Conservation (phyloP, 805 yeast species). For the Ogataea ramenticola region DNA sequence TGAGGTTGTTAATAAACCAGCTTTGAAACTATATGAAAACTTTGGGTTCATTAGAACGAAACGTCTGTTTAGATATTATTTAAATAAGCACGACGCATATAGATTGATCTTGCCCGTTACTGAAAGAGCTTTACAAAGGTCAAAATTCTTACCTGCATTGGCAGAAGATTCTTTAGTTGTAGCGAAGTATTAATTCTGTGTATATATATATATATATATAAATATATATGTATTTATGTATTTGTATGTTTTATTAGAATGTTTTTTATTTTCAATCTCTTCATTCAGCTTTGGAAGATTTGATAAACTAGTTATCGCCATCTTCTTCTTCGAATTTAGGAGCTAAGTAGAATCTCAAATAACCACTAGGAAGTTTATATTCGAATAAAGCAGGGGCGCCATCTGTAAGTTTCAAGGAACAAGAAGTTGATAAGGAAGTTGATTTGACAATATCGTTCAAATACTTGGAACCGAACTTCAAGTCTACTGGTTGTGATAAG, state of each 20-base stretch:
- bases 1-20: slow-evolving; percentile 61
- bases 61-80: slow-evolving; percentile 77
- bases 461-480: slow-evolving; percentile 89
- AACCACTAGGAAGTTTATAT: slow-evolving; percentile 85
- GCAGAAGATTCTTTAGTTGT: slow-evolving; percentile 12
- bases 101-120: slow-evolving; percentile 78
- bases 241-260: no score
- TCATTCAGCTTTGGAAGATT: no score
- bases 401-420: slow-evolving; percentile 80
- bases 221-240: no score
- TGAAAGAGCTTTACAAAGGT: slow-evolving; percentile 43
- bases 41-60: slow-evolving; percentile 30
- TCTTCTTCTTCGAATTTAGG: slow-evolving; percentile 93
- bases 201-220: no score
- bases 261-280: no score
- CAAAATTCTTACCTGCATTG: not conserved
- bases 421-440: slow-evolving; percentile 64
- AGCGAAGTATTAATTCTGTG: slow-evolving; percentile 14
- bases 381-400: slow-evolving; percentile 93
- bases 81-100: slow-evolving; percentile 91
- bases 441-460: slow-evolving; percentile 90
- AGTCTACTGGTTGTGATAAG: slow-evolving; percentile 78
- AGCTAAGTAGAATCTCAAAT: slow-evolving; percentile 91
- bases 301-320: not conserved
- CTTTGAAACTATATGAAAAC: slow-evolving; percentile 28